Base-by-base conservation (phyloP, 2,329 filamentous ascomycete genomes). In the Epichloe glyceriae region DNA sequence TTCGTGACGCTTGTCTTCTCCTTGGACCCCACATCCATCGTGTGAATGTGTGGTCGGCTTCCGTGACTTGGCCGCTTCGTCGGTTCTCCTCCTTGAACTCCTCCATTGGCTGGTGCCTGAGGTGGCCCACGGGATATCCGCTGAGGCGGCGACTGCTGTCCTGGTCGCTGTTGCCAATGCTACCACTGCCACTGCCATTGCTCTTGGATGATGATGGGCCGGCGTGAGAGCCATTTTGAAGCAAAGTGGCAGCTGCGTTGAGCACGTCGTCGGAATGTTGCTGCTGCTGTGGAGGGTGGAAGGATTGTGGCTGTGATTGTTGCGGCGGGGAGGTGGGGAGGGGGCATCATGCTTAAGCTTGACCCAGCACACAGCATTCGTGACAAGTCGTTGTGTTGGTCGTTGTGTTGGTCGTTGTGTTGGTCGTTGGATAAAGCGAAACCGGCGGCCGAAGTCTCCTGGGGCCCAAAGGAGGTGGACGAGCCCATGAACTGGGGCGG, bases 401-500 rank as follows among this genome's bases (percentile, higher is more conserved):
- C 55, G 33, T 51, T 52, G 14, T 26, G 22, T 7, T 7, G 22
- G 22, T 26, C 22, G 10, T 50, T 47, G 14, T 56, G 54, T 7
- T 53, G 51, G 14, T 61, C 55, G 33, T 51, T 51, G 14, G 55
- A n/a, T 35, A 53, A 60, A 14, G 41, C 50, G 35, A 58, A 53
- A 3, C 56, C 42, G 56, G 51, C n/a, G 26, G 26, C 35, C 7
- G 50, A 14, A 15, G 57, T 45, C 20, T 58, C 60, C 37, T 78
- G 75, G 47, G 78, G 74, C 17, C 80, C 80, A 55, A 78, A 77
- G 3, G 80, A 83, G 19, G 82, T 83, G 1, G 77, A 71, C 12
- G 82, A 79, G 47, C 82, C 82, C 67, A 86, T 77, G 56, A 85
- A 80, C 46, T 74, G 74, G 2, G 82, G 82, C 5, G 82, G 82